These are phyloP conservation scores for Phylloboletellus chloephorus DNA, from an alignment of 1,284 basidiomycete species.

Conservation along the genomic window DNA sequence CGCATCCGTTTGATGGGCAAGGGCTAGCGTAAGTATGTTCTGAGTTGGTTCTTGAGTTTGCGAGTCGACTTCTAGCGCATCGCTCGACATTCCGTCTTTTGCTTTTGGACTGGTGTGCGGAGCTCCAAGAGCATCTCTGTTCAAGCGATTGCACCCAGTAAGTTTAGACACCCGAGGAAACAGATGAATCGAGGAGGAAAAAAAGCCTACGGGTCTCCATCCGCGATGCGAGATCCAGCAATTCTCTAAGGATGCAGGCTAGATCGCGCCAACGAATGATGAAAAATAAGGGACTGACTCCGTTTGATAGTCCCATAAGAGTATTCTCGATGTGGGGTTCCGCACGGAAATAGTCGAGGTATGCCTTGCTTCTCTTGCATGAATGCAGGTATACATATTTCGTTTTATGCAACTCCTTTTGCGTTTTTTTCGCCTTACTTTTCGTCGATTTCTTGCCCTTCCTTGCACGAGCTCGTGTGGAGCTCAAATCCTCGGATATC, in stretches of 20 bases:
- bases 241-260: conserved; percentile 7
- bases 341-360: conserved; percentile 65
- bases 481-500: conserved; percentile 47
- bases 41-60: conserved; percentile 57
- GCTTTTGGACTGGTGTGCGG: background rate
- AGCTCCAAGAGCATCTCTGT: conserved; percentile 4
- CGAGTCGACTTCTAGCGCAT: conserved; percentile 19
- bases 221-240: conserved; percentile 16
- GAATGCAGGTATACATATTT: conserved; percentile 53
- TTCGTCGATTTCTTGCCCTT: conserved; percentile 41
- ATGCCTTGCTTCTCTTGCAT: conserved; percentile 41
- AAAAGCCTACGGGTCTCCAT: conserved; percentile 25
- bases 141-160: conserved; percentile 1
- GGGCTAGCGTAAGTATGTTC: conserved; percentile 12
- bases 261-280: conserved; percentile 4
- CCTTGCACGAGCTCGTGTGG: conserved; percentile 37
- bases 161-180: background rate
- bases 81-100: conserved; percentile 1
- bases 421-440: conserved; percentile 42
- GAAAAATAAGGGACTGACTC: conserved; percentile 38
- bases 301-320: conserved; percentile 51
- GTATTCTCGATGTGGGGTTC: conserved; percentile 52
- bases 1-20: conserved; percentile 14
- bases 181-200: no score
- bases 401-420: conserved; percentile 50